These are phyloP conservation scores for Gamsiella multidivaricata DNA, from an alignment of 192 early-diverging fungal genomes.

Conservation along the genomic window DNA sequence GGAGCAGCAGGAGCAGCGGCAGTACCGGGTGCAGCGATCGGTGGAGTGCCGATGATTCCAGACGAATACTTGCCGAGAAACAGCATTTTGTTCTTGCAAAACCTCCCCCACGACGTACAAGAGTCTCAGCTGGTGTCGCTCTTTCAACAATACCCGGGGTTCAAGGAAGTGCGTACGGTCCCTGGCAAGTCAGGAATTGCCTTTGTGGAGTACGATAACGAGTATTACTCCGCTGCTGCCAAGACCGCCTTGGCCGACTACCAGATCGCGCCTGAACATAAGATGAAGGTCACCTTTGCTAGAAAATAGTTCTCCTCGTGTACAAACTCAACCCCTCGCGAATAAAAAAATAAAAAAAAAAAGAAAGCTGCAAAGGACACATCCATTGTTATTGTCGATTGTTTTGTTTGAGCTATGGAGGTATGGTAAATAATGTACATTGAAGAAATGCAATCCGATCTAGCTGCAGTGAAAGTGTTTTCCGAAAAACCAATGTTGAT, in stretches of 20 bases:
- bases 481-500: too few relatives aligned
- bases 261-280: constrained; percentile 71
- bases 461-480: too few relatives aligned
- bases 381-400: too few relatives aligned
- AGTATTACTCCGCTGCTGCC: constrained; percentile 81
- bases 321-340: neutral
- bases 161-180: constrained; percentile 96
- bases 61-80: constrained; percentile 89
- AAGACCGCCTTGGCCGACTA: constrained; percentile 76
- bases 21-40: constrained; percentile 14
- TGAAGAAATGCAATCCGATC: too few relatives aligned
- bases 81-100: constrained; percentile 94
- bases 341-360: neutral
- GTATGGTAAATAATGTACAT: neutral
- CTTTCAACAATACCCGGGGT: constrained; percentile 89
- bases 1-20: constrained; percentile 1
- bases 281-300: constrained; percentile 88
- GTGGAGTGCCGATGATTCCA: constrained; percentile 59
- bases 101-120: constrained; percentile 78
- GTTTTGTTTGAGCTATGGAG: too few relatives aligned
- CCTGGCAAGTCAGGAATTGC: constrained; percentile 92
- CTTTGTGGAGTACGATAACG: constrained; percentile 96
- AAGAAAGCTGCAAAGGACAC: neutral
- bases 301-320: constrained; percentile 75
- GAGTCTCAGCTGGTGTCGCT: constrained; percentile 70